Base-by-base conservation (phyloP, 2,329 filamentous ascomycete species). In the Colletotrichum aenigma region DNA sequence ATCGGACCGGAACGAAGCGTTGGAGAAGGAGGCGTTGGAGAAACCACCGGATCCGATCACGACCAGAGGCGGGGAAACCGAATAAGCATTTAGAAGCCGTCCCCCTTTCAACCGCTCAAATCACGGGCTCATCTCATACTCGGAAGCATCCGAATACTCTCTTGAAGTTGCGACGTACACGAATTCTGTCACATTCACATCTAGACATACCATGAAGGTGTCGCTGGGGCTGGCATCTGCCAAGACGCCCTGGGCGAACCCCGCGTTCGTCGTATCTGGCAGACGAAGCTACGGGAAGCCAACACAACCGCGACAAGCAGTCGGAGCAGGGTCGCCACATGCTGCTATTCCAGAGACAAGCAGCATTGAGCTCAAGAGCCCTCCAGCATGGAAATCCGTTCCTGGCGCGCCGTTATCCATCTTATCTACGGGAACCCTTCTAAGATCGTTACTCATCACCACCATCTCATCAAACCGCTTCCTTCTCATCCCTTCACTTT, bases 391-490 rank as follows among this genome's bases (percentile, higher is more conserved):
- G 21, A 65, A 52, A 36, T 43, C 74, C 7, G 64, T 74, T 3
- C 32, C 66, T 5, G 74, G 74, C 10, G 43, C 16, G 9, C 81
- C 82, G 4, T 71, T 83, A 1, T 79, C 81, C 34, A 78, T 77
- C 26, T 78, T 87, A 7, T 82, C 86, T 0, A 82, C 81, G 1
- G 72, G 79, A 10, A 80, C 83, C 21, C 81, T 88, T 7, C 81
- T 86, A 7, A 80, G 86, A 70, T 88, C 86, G 0, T 79, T 88
- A 2, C 75, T 88, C 21, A 82, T 89, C 71, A 84, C 87, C 32
- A 85, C 86, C 18, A 82, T 89, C 16, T 89, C 87, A 0, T 89
- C 88, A 4, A 86, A 86, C 71, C 85, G 84, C 28, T 81, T 80
- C 68, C 81, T 88, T 2, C 81, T 88, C 6, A 70, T 83, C 21